Conservation (phyloP, 2,329 filamentous ascomycete species). For the Fusarium redolens region DNA sequence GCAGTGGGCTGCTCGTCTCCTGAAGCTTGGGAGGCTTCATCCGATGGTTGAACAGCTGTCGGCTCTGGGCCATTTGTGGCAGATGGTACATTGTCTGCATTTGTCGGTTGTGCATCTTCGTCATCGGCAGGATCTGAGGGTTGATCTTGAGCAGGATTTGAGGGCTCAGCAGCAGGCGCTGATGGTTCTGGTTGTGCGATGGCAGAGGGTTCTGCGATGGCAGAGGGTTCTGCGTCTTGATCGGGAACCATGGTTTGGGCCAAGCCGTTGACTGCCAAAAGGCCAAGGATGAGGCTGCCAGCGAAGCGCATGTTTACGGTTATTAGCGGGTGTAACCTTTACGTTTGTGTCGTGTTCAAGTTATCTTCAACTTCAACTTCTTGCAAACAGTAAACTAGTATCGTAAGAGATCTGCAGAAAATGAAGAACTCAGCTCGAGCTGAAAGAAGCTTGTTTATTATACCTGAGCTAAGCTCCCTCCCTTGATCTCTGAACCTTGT, state of each 20-base stretch:
- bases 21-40: conserved; percentile 8
- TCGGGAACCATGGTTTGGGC: conserved; percentile 20
- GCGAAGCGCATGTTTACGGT: conserved; percentile 25
- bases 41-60: conserved; percentile 8
- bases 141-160: conserved; percentile 7
- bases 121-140: not conserved
- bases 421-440: not conserved
- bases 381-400: not conserved
- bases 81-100: not conserved
- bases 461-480: conserved; percentile 24
- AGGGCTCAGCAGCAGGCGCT: conserved; percentile 23
- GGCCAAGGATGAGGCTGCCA: conserved; percentile 25
- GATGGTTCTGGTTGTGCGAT: conserved; percentile 18
- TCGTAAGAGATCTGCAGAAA: not conserved
- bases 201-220: conserved; percentile 13
- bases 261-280: conserved; percentile 29
- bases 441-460: conserved; percentile 21
- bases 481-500: conserved; percentile 3
- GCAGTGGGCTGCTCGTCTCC: conserved; percentile 6
- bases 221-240: conserved; percentile 4
- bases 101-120: not conserved
- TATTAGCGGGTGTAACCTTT: not conserved
- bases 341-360: not conserved
- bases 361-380: not conserved
- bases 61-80: conserved; percentile 9